Evolutionary conservation across 2,329 filamentous ascomycete species (phyloP), one percentile per base, ranked within the genome.

Genomic region (Xylariaceae sp.): DNA sequence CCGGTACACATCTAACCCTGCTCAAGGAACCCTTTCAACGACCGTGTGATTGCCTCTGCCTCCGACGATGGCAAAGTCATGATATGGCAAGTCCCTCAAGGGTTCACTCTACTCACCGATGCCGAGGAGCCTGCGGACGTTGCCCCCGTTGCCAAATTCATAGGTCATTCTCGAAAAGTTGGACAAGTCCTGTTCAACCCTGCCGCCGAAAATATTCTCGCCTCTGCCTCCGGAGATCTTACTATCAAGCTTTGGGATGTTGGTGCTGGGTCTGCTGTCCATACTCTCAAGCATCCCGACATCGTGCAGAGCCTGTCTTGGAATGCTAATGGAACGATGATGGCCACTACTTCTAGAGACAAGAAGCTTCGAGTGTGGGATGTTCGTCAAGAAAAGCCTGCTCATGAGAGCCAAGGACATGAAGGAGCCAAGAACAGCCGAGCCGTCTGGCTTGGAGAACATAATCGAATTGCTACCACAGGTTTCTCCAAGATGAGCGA

Each of bases 401-500:
- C 89, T 4, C 90, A 96, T 70, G 93, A 97, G 73, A 87, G 88
- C 12, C 79, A 87, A 4, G 95, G 95, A 60, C 95, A 99, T 74
- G 84, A 87, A 26, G 95, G 95, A 55, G 95, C 95, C 66, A 99
- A 99, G 85, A 98, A 96, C 82, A 97, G 94, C 77, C 89, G 95
- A 72, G 89, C 90, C 26, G 93, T 96, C 12, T 99, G 95, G 95
- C 85, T 99, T 83, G 95, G 94, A 71, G 95, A 98, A 77, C 92
- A 96, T 72, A 96, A 98, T 78, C 88, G 94, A 64, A 88, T 99
- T 70, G 95, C 91, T 50, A 98, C 95, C 2, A 98, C 95, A 5
- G 95, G 95, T 64, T 99, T 99, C 82, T 97, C 93, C 47, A 90
- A 88, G 73, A 98, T 98, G 95, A 98, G 95, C 74, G 95, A 99